Conservation (phyloP, 202 grass and related monocot species). For the Schoenoplectus triqueter region DNA sequence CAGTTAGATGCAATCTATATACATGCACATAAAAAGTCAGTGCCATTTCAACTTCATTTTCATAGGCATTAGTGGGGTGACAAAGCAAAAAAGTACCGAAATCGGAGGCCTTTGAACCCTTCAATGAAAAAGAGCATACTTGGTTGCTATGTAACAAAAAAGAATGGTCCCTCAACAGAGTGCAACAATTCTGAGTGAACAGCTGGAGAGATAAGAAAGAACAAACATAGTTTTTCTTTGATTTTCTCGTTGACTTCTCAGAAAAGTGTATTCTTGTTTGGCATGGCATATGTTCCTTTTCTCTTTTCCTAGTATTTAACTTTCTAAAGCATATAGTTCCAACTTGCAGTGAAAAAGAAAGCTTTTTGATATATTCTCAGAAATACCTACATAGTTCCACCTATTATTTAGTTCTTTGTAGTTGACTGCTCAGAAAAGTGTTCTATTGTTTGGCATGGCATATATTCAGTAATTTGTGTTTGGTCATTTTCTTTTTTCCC, state of each 20-base stretch:
- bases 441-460: too few species aligned
- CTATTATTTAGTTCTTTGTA: not conserved
- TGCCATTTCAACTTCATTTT: not conserved
- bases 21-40: not conserved
- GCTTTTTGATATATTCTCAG: conserved; percentile 18
- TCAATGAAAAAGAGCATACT: not conserved
- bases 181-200: not conserved
- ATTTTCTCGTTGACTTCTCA: not conserved
- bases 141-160: not conserved
- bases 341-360: conserved; percentile 18
- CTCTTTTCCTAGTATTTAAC: not conserved
- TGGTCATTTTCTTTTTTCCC: not conserved
- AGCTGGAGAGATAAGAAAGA: not conserved
- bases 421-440: too few species aligned
- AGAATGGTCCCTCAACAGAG: not conserved
- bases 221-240: not conserved
- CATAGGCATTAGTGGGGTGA: not conserved
- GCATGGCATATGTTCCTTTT: conserved; percentile 11
- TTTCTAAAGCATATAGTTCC: conserved; percentile 16
- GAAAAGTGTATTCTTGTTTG: conserved; percentile 22
- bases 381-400: not conserved
- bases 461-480: not conserved
- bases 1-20: not conserved
- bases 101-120: not conserved
- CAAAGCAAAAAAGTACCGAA: not conserved